phyloP scores from a whole-genome alignment of 495 filamentous ascomycete genomes.

The Xylaria sp. region DNA sequence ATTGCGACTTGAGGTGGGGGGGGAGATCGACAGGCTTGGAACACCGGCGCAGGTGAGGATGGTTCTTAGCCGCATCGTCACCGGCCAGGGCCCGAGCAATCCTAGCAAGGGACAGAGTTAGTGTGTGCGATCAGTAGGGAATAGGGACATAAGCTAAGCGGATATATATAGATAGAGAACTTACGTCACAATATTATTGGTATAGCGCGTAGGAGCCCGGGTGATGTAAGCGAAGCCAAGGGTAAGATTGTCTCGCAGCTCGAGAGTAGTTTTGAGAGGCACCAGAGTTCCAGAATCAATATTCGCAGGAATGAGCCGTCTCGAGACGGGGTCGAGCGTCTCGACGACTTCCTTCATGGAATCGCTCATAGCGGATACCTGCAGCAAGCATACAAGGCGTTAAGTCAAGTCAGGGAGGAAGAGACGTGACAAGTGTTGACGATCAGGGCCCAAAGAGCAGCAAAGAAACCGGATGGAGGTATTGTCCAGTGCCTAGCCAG shows the following conservation, averaged over 20 bases:
- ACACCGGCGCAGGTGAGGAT: conserved; percentile 83
- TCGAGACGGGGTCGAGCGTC: conserved; percentile 42
- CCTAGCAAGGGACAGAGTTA: conserved; percentile 30
- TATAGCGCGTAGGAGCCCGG: conserved; percentile 58
- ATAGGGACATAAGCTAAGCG: conserved; percentile 19
- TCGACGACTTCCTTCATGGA: conserved; percentile 43
- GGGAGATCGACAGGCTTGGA: conserved; percentile 76
- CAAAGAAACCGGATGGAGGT: neutral
- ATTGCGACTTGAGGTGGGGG: conserved; percentile 53
- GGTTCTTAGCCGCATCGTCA: conserved; percentile 56
- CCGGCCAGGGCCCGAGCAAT: conserved; percentile 33
- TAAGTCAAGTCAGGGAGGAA: conserved; percentile 23
- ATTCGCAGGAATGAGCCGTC: conserved; percentile 36
- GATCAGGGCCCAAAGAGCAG: conserved; percentile 4
- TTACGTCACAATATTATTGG: conserved; percentile 60
- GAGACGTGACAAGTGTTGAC: conserved; percentile 4
- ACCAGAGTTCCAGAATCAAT: conserved; percentile 48
- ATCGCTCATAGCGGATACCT: conserved; percentile 43
- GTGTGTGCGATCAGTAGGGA: neutral
- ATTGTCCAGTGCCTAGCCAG: neutral
- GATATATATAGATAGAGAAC: conserved; percentile 34
- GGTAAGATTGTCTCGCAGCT: conserved; percentile 55
- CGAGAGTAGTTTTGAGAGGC: conserved; percentile 62
- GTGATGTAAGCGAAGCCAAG: conserved; percentile 60
- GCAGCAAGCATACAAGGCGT: conserved; percentile 34